Evolutionary conservation across 2,329 filamentous ascomycete species (phyloP).

Genomic region (Sporothrix pseudoabietina): DNA sequence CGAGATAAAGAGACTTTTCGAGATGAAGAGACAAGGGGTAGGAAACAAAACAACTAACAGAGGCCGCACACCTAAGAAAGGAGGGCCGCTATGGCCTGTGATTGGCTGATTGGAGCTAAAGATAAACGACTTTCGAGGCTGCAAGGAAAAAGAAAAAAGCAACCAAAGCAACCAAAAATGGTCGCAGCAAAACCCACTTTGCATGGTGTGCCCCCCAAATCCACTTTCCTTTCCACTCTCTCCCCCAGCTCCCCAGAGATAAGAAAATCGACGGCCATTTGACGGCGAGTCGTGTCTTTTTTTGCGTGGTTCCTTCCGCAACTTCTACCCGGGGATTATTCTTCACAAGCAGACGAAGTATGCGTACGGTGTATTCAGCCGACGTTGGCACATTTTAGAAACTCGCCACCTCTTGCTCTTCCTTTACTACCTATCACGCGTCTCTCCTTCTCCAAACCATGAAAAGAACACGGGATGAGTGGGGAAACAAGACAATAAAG

Average conservation of each 20-base stretch:
- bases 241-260: slow-evolving; percentile 30
- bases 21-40: neutral
- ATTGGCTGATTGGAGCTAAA: neutral
- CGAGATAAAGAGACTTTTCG: neutral
- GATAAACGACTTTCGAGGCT: slow-evolving; percentile 13
- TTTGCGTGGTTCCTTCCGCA: neutral
- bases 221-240: slow-evolving; percentile 1
- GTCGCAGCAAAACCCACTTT: slow-evolving; percentile 2
- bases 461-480: slow-evolving; percentile 19
- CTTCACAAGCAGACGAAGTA: neutral
- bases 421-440: neutral
- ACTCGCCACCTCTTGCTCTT: neutral
- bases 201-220: slow-evolving; percentile 1
- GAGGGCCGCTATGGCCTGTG: neutral
- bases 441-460: neutral
- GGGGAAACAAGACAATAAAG: neutral
- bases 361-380: neutral
- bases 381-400: neutral
- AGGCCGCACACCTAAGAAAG: neutral
- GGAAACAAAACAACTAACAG: slow-evolving; percentile 7
- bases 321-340: neutral
- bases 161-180: slow-evolving; percentile 4
- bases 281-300: slow-evolving; percentile 20
- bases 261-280: slow-evolving; percentile 35
- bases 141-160: neutral